These are phyloP conservation scores for Volvox reticuliferus DNA, from an alignment of 139 green algal genomes.

Conservation along the genomic window DNA sequence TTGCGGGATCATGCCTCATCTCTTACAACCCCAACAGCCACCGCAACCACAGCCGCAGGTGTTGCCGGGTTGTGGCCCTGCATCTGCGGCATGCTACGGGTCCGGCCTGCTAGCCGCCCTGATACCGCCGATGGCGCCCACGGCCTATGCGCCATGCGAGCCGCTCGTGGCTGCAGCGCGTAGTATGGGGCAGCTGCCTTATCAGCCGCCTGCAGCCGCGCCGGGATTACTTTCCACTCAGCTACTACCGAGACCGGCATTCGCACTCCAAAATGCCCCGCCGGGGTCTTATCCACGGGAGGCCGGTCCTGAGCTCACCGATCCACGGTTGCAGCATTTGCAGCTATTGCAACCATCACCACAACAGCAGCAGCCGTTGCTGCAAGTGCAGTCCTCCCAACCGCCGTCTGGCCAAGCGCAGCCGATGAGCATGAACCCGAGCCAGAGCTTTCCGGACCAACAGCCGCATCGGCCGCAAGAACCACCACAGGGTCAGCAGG, in stretches of 20 bases:
- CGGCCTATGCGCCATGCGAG: neutral
- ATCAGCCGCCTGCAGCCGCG: neutral
- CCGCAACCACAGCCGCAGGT: neutral
- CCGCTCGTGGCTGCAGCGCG: neutral
- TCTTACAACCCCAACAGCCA: constrained; percentile 19
- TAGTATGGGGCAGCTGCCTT: neutral
- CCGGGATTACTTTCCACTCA: neutral
- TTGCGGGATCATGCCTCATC: neutral
- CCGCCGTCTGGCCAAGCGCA: neutral
- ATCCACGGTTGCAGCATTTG: neutral
- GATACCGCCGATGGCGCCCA: neutral
- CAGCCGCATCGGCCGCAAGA: neutral
- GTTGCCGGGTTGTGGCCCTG: neutral
- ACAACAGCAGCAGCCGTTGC: constrained; percentile 16
- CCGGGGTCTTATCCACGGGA: neutral
- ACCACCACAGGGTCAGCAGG: neutral
- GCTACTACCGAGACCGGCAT: neutral
- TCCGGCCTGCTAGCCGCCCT: neutral
- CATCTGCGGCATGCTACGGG: neutral
- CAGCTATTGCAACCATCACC: neutral
- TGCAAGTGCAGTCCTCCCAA: neutral
- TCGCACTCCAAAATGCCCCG: neutral
- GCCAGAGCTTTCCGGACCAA: neutral
- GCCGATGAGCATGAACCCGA: neutral
- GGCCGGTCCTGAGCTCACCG: neutral